These are phyloP conservation scores for Iris pallida DNA, from an alignment of 116 monocot species.

Conservation along the genomic window DNA sequence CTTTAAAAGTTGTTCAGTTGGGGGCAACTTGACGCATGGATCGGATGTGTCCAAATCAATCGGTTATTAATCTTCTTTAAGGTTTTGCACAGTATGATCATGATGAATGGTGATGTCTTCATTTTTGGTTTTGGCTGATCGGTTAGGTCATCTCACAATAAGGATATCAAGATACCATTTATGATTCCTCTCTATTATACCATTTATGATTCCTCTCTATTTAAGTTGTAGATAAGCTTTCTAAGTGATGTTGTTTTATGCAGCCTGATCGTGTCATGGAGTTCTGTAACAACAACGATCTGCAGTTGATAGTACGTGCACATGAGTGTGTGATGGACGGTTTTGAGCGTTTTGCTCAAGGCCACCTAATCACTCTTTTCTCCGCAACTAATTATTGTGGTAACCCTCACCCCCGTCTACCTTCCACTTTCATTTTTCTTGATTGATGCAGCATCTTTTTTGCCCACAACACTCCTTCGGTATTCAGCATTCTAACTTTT, in stretches of 20 bases:
- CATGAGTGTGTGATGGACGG: conserved; percentile 99
- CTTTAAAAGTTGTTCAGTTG: too few relatives aligned
- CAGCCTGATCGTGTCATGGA: conserved; percentile 99
- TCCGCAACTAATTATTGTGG: conserved; percentile 99
- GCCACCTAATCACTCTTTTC: conserved; percentile 97
- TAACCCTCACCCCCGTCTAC: conserved; percentile 12
- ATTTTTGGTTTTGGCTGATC: too few relatives aligned
- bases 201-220: background rate
- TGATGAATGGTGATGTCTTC: too few relatives aligned
- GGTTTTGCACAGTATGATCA: too few relatives aligned
- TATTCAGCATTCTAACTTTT: background rate
- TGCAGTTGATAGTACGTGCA: conserved; percentile 96
- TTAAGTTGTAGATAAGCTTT: background rate
- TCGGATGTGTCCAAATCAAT: too few relatives aligned
- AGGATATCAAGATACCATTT: too few relatives aligned
- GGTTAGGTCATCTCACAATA: too few relatives aligned
- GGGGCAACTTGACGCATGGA: too few relatives aligned
- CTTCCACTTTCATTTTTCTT: background rate
- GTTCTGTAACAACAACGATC: conserved; percentile 94
- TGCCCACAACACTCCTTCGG: background rate
- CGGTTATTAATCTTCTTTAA: too few relatives aligned
- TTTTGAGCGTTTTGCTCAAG: conserved; percentile 99
- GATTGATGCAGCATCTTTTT: background rate
- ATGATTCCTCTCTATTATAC: background rate
- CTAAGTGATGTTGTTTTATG: conserved; percentile 15